Base-by-base conservation (phyloP, 345 rosid genomes). In the Jatropha curcas region DNA sequence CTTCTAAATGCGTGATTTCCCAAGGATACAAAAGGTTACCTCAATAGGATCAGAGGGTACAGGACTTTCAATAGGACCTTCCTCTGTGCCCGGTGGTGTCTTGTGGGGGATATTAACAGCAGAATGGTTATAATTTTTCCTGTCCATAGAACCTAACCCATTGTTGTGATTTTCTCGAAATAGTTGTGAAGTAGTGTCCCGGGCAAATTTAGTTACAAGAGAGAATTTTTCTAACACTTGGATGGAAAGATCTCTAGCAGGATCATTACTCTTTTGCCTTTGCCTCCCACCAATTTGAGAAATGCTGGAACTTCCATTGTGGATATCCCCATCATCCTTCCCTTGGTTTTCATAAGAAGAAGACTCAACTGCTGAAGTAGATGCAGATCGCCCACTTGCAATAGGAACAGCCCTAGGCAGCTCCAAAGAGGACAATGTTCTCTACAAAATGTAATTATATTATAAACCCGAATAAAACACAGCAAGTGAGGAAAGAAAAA, bases 221-320 rank as follows among this genome's bases (percentile, higher is more conserved):
- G 99, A 95, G 74, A 92, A 95, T 78, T 91, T 95, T 83, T 91
- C 99, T 79, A 95, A 69, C 61, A 93, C 91, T 31, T 91, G 92
- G 74, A 93, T 91, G 64, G 98, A 88, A 66, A 93, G 87, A 80
- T 95, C 99, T 58, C 92, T 89, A 82, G 93, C 83, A 75, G 98
- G 96, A 90, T 91, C 99, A 31, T 88, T 84, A 83, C 69, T 74
- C 84, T 86, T 91, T 11, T 84, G 90, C 83, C 84, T 88, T 6
- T 72, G 82, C 80, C 91, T 86, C 77, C 81, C 82, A 73, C 68
- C 78, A 74, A 86, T 80, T 67, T 58, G 86, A 71, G 91, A 82
- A 65, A 73, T 37, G 67, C 70, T 79, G 28, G 87, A 68, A 73
- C 67, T 75, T 71, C 62, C 84, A 72, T 76, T 78, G 66, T 41